Evolutionary conservation across 768 basidiomycete genomes (phyloP), one percentile per base, ranked within the genome.

Genomic region (Neoboletus magnificus): DNA sequence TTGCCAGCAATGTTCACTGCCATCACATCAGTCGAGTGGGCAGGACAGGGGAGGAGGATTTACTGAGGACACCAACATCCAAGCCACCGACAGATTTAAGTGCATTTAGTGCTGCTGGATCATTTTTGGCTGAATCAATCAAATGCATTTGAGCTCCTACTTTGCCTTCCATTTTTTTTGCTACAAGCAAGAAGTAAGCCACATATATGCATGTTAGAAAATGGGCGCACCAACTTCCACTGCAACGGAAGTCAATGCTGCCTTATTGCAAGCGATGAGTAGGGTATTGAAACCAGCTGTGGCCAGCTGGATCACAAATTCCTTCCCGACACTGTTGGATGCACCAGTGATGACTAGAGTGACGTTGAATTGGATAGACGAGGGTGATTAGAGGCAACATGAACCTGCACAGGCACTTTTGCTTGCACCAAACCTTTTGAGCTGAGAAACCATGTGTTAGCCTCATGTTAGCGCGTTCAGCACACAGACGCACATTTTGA

Each of bases 1-100:
- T 86, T 88, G 48, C 97, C 97, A 61, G 94, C 97, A 63, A 97
- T 98, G 77, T 99, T 98, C 40, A 99, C 94, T 95, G 61, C 36
- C n/a, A 12, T 27, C 1, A 15, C 23, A 10, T 51, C 15, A 50
- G 18, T 20, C 12, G 9, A 6, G 8, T 1, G 1, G 37, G 29
- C 18, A 18, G 12, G 22, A 46, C 43, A 25, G 9, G 50, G 18
- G 23, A 37, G 29, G 33, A 52, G 16, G 27, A 72, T 82, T 58
- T 62, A 91, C 93, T 85, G 15, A 95, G 82, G 9, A 96, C 83
- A 55, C 88, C 87, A 52, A 96, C 71, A 57, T 94, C 84, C 45
- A 89, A 75, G 35, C 69, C 73, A 25, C 71, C 54, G 7, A 77
- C 72, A 1, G 71, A 58, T 36, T 77, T 70, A 30, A 95, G 77